Base-by-base conservation (phyloP, 2,329 filamentous ascomycete species). In the Domatiomyces globalis region DNA sequence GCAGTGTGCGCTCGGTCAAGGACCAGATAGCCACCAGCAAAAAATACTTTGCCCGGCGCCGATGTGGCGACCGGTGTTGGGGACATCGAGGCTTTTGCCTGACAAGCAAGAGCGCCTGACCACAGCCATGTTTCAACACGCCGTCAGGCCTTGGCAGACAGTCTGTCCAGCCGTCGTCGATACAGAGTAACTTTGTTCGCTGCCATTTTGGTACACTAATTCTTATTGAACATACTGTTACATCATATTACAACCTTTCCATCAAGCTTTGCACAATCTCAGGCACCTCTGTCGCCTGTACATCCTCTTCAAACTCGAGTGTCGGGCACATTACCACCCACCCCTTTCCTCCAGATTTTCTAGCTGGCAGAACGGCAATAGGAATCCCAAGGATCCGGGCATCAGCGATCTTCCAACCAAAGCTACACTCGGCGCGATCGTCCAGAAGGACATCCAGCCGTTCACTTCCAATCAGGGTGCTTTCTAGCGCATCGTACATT, bases 21-120 rank as follows among this genome's bases (percentile, higher is more conserved):
- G 19, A 95, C 90, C 45, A 96, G 81, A 69, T 96, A 98, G 55
- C 92, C 92, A 57, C 92, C 92, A 3, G 90, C 87, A 50, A 96
- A 78, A 58, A 98, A 79, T 54, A 98, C 92, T 73, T 98, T 98
- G 61, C 92, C 92, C 17, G 92, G 92, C 19, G 92, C 90, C 56
- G 92, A 96, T 58, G 94, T 79, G 63, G 82, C 83, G 48, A 71
- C 68, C 50, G 61, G 56, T 22, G 56, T 27, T 60, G 67, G 50
- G 69, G 68, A 52, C 54, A 56, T 58, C 48, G 43, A 25, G 44
- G 25, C n/a, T 45, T 10, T 27, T 45, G 43, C 12, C 9, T 10
- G 9, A 15, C 9, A 39, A 15, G 7, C 5, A 33, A 33, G 29
- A 33, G 29, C n/a, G n/a, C 22, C 22, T 25, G 22, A 6, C 22